Conservation (phyloP, 768 basidiomycete genomes). For the Psilocybe tampanensis region DNA sequence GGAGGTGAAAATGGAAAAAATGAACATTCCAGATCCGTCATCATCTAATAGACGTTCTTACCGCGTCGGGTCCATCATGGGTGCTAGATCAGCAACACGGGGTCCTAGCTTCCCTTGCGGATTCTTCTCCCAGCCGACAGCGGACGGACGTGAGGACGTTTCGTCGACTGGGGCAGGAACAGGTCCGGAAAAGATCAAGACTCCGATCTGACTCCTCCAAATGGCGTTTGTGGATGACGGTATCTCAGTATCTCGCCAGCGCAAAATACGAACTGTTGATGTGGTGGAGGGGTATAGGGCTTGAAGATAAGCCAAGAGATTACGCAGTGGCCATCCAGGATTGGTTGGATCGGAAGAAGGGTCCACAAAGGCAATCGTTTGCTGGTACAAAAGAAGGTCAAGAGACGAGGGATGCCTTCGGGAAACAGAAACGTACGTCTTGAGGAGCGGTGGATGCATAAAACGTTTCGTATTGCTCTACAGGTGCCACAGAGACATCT, state of each 20-base stretch:
- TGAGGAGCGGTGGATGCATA: slow-evolving; percentile 42
- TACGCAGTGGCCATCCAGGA: slow-evolving; percentile 93
- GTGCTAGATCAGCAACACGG: slow-evolving; percentile 85
- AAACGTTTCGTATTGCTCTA: slow-evolving; percentile 63
- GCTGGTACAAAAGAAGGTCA: slow-evolving; percentile 21
- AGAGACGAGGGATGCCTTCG: neutral
- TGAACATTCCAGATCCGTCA: no score
- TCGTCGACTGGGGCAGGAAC: slow-evolving; percentile 16
- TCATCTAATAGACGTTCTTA: slow-evolving; percentile 26
- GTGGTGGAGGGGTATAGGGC: slow-evolving; percentile 55
- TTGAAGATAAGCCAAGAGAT: slow-evolving; percentile 82
- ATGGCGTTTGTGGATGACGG: slow-evolving; percentile 33
- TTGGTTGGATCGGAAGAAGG: slow-evolving; percentile 77
- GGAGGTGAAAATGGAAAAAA: neutral
- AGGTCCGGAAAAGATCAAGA: slow-evolving; percentile 37
- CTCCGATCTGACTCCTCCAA: slow-evolving; percentile 70
- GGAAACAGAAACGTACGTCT: slow-evolving; percentile 34
- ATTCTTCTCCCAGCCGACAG: slow-evolving; percentile 98
- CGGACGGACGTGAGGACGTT: slow-evolving; percentile 44
- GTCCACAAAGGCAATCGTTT: slow-evolving; percentile 72
- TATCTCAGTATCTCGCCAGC: slow-evolving; percentile 72
- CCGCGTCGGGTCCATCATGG: slow-evolving; percentile 95
- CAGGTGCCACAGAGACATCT: slow-evolving; percentile 44
- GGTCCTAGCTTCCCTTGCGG: slow-evolving; percentile 84
- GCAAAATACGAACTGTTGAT: slow-evolving; percentile 61